Conservation (phyloP, 2,329 filamentous ascomycete genomes). For the Trichoderma cornu-damae region DNA sequence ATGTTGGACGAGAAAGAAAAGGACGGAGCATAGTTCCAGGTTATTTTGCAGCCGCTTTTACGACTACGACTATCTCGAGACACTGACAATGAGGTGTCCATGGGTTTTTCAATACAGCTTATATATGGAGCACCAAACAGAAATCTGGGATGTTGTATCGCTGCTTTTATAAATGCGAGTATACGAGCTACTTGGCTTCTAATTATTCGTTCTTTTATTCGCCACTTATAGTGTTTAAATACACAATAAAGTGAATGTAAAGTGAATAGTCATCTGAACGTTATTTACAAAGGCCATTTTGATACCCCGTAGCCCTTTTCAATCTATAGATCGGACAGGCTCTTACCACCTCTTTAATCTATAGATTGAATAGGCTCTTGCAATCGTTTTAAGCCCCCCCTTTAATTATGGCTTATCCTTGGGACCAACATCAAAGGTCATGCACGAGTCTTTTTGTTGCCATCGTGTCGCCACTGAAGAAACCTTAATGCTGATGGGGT, state of each 20-base stretch:
- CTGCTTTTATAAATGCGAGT: not conserved
- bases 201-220: too few species aligned
- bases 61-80: not conserved
- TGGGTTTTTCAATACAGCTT: not conserved
- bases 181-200: not conserved
- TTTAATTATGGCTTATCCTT: too few species aligned
- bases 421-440: not conserved
- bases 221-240: too few species aligned
- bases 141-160: not conserved
- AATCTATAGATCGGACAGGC: too few species aligned
- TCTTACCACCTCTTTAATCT: too few species aligned
- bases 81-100: not conserved
- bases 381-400: too few species aligned
- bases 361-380: too few species aligned
- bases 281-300: not conserved
- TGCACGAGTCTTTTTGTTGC: not conserved
- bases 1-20: constrained; percentile 4
- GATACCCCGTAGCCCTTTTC: not conserved
- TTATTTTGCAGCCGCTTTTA: not conserved
- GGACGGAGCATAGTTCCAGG: not conserved
- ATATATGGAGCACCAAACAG: not conserved
- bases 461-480: not conserved
- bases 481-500: not conserved
- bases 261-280: too few species aligned
- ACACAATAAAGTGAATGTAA: too few species aligned